Evolutionary conservation across 192 early-diverging fungal species (phyloP), one percentile per base, ranked within the genome.

Genomic region (Chytriomyces confervae): DNA sequence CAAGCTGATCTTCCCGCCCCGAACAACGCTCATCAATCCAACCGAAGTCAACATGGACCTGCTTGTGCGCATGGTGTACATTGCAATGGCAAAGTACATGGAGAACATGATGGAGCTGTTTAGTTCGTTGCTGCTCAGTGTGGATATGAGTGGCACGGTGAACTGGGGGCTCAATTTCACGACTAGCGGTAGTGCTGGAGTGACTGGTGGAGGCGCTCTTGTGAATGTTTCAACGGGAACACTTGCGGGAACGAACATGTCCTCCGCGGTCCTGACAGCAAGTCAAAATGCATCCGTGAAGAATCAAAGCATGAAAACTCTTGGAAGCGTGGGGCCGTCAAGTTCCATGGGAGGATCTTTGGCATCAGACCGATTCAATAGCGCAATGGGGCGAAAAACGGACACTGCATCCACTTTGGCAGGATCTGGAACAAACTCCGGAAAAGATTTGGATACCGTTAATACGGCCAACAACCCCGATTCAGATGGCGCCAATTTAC

Each of bases 41-140:
- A 61, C 86, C 29, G 94, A 95, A 23, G 83, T 86, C n/a, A 78
- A 84, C 29, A 72, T 93, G 43, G 89, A 93, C 50, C 79, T 91
- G 49, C 91, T 93, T 77, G 85, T 93, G 16, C 91, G 90, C 9
- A 86, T 95, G 47, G 86, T 92, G 5, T 93, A 93, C 70, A 92
- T 90, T 79, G 81, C 93, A 6, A 70, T 89, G 9, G 88, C 86
- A 72, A 84, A 77, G 48, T 88, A 81, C 82, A 89, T 83, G 27
- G 93, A 94, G 36, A 91, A 89, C 62, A 91, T 89, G 6, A 85
- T 92, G 29, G 90, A 92, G 48, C 86, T 89, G 43, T 82, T 96
- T 16, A 80, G 93, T 2, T 87, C 86, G 9, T 79, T 87, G 29
- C 75, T 96, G 24, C 77, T 96, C 8, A 91, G 90, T 53, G 77